These are phyloP conservation scores for Immersiporthe knoxdaviesiana DNA, from an alignment of 2,329 filamentous ascomycete species.

Conservation along the genomic window DNA sequence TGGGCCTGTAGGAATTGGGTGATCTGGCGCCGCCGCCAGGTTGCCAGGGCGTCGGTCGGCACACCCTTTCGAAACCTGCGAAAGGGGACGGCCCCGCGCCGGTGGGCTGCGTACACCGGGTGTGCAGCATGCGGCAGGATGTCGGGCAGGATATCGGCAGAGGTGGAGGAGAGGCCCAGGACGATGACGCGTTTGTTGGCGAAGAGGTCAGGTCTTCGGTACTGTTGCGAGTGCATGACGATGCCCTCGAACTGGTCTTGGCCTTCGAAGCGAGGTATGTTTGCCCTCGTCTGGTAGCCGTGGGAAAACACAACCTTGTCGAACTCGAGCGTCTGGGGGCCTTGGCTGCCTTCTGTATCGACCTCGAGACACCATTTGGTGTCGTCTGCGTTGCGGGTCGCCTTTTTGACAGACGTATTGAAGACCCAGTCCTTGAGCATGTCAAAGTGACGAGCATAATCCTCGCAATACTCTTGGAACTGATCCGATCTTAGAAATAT, in stretches of 20 bases:
- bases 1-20: conserved; percentile 21
- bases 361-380: conserved; percentile 38
- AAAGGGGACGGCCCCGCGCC: conserved; percentile 27
- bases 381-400: conserved; percentile 31
- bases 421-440: conserved; percentile 36
- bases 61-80: conserved; percentile 24
- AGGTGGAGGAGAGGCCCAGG: conserved; percentile 30
- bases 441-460: conserved; percentile 40
- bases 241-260: conserved; percentile 27
- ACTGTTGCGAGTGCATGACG: conserved; percentile 28
- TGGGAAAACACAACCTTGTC: conserved; percentile 31
- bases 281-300: conserved; percentile 24
- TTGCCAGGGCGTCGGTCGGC: conserved; percentile 30
- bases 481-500: conserved; percentile 28
- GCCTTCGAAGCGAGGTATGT: conserved; percentile 26
- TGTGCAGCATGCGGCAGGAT: conserved; percentile 26
- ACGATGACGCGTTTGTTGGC: conserved; percentile 29
- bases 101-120: conserved; percentile 30
- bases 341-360: conserved; percentile 28
- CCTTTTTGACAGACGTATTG: conserved; percentile 31
- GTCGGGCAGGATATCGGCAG: conserved; percentile 28
- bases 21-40: conserved; percentile 35
- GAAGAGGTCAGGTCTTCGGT: conserved; percentile 27
- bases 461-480: conserved; percentile 40
- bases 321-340: conserved; percentile 31